phyloP scores from a whole-genome alignment of 371 early-diverging fungal genomes.

The Actinomortierella ambigua region DNA sequence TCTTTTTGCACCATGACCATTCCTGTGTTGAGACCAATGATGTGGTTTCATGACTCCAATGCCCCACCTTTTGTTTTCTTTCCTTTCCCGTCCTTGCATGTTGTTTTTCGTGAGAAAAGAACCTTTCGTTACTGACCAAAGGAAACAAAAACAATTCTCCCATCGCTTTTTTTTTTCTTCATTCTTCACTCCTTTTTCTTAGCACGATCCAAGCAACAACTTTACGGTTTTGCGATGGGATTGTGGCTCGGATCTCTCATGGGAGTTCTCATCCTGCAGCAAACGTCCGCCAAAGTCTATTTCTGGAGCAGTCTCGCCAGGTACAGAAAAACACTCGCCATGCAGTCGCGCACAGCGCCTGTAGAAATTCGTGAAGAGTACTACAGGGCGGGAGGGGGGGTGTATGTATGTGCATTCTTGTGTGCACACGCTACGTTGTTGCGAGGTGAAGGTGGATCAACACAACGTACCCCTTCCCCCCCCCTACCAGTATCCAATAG shows the following conservation, averaged over 20 bases:
- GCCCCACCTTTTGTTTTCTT: too few species aligned
- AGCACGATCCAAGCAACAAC: slow-evolving; percentile 40
- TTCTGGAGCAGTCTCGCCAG: slow-evolving; percentile 26
- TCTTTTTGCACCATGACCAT: not conserved
- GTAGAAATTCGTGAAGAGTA: too few species aligned
- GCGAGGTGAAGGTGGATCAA: too few species aligned
- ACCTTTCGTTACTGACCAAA: not conserved
- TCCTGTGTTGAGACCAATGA: too few species aligned
- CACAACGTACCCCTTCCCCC: not conserved
- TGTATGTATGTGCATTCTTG: too few species aligned
- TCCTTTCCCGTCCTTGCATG: too few species aligned
- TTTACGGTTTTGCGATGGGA: slow-evolving; percentile 31
- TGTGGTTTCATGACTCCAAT: too few species aligned
- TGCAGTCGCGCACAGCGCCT: not conserved
- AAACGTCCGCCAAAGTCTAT: slow-evolving; percentile 35
- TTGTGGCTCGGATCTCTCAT: slow-evolving; percentile 38
- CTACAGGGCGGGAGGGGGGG: too few species aligned
- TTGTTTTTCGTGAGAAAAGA: too few species aligned
- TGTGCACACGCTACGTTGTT: too few species aligned
- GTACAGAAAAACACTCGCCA: slow-evolving; percentile 9
- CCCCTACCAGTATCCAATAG: not conserved
- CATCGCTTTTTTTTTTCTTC: not conserved
- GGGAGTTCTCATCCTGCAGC: slow-evolving; percentile 30
- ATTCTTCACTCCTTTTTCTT: not conserved
- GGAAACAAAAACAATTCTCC: not conserved